phyloP scores from a whole-genome alignment of 108 stramenopile species.

The Aureococcus anophagefferens region DNA sequence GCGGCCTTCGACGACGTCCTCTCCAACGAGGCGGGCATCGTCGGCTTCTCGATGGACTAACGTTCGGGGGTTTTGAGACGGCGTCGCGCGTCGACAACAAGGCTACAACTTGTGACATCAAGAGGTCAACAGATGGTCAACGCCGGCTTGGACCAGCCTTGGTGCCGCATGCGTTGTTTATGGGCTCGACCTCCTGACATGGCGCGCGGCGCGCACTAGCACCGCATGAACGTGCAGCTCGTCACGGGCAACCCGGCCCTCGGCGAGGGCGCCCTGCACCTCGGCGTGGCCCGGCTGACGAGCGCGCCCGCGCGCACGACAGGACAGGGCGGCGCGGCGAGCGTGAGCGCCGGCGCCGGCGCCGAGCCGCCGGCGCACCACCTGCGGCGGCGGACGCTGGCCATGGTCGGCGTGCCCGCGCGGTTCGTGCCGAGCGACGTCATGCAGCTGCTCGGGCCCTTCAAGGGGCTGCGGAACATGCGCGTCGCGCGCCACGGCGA shows the following conservation, averaged over 20 bases:
- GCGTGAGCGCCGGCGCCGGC: neutral
- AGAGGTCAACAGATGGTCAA: no score
- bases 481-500: neutral
- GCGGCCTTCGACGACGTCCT: constrained; percentile 80
- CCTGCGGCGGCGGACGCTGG: neutral
- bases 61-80: no score
- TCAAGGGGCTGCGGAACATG: neutral
- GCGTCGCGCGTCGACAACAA: no score
- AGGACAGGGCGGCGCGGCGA: no score
- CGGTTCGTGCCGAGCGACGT: neutral
- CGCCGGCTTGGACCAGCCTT: no score
- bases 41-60: constrained; percentile 90
- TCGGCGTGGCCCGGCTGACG: neutral
- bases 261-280: neutral
- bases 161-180: no score
- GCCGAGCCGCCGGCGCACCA: neutral
- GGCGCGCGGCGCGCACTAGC: no score
- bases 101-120: no score
- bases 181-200: no score
- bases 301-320: neutral
- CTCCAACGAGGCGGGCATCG: constrained; percentile 69
- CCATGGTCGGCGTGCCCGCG: neutral
- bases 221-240: neutral
- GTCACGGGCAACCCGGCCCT: neutral
- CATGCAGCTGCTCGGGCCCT: neutral